phyloP scores from a whole-genome alignment of 139 green algal species.

The Penium margaritaceum region DNA sequence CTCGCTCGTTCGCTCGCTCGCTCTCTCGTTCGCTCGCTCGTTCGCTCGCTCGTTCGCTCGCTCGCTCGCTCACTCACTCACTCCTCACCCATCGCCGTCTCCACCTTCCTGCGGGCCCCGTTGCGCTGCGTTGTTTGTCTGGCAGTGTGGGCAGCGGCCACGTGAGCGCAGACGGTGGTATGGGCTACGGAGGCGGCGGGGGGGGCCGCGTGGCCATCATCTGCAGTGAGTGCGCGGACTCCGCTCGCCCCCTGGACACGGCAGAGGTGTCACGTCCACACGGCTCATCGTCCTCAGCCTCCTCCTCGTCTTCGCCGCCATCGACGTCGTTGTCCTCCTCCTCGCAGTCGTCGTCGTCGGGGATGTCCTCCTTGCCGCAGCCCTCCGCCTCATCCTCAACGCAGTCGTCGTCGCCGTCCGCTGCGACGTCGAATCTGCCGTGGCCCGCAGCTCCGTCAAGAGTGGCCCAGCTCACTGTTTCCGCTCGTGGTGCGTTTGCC shows the following conservation, averaged over 20 bases:
- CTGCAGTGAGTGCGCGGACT: background rate
- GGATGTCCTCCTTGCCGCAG: background rate
- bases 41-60: background rate
- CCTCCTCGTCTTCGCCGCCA: background rate
- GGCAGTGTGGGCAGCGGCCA: background rate
- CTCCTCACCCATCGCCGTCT: background rate
- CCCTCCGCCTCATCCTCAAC: background rate
- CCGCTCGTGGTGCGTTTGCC: too few species aligned
- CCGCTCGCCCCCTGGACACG: background rate
- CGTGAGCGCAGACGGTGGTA: background rate
- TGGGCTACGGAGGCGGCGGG: background rate
- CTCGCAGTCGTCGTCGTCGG: background rate
- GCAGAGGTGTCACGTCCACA: too few species aligned
- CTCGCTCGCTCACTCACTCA: background rate
- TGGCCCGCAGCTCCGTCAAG: too few species aligned
- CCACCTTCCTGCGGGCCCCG: too few species aligned
- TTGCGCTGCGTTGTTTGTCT: too few species aligned
- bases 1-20: background rate
- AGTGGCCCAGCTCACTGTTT: too few species aligned
- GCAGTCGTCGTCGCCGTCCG: too few species aligned
- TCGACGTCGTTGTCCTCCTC: background rate
- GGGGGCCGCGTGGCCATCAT: constrained; percentile 4
- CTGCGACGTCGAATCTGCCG: too few species aligned
- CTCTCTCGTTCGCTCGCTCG: background rate
- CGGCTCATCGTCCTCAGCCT: background rate